A percentile compares a stretch with the other conserved stretches of the same genome.
phyloP scores from a whole-genome alignment of 371 early-diverging fungal species.

The Blakeslea trispora region DNA sequence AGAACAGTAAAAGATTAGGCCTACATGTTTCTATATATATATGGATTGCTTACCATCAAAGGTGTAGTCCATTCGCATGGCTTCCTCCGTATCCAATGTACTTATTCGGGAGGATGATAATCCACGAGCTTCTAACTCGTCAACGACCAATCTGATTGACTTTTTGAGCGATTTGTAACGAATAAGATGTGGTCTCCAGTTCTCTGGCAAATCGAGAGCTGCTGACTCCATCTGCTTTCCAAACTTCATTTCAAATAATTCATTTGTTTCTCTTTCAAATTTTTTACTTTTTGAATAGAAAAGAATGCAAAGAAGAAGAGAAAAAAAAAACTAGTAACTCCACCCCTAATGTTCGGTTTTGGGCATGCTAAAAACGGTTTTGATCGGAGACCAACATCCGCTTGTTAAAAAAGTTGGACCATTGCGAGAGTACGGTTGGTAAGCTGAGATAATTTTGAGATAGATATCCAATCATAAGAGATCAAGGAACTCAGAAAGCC shows the following conservation, averaged over 20 bases:
- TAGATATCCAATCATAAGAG: not conserved
- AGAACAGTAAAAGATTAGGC: not conserved
- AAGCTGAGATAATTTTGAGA: not conserved
- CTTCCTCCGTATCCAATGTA: constrained; percentile 16
- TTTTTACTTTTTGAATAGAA: too few relatives aligned
- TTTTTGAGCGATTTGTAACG: constrained; percentile 71
- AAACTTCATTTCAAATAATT: constrained; percentile 65
- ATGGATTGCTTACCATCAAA: constrained; percentile 40
- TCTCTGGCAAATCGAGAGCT: constrained; percentile 65
- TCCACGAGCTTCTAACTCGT: constrained; percentile 55
- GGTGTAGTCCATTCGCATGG: constrained; percentile 42
- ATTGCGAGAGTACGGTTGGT: too few relatives aligned
- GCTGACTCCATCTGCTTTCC: constrained; percentile 69
- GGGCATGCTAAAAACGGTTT: too few relatives aligned
- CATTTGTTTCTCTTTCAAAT: not conserved
- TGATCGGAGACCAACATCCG: too few relatives aligned
- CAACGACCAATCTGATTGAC: constrained; percentile 61
- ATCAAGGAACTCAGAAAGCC: not conserved
- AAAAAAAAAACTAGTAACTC: not conserved
- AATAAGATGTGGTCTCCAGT: constrained; percentile 70
- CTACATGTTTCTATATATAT: too few relatives aligned
- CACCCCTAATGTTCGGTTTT: too few relatives aligned
- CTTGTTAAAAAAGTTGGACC: too few relatives aligned
- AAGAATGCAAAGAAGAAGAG: not conserved
- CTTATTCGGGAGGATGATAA: constrained; percentile 28